These are phyloP conservation scores for Fistulinella prunicolor DNA, from an alignment of 768 basidiomycete species.

Conservation along the genomic window DNA sequence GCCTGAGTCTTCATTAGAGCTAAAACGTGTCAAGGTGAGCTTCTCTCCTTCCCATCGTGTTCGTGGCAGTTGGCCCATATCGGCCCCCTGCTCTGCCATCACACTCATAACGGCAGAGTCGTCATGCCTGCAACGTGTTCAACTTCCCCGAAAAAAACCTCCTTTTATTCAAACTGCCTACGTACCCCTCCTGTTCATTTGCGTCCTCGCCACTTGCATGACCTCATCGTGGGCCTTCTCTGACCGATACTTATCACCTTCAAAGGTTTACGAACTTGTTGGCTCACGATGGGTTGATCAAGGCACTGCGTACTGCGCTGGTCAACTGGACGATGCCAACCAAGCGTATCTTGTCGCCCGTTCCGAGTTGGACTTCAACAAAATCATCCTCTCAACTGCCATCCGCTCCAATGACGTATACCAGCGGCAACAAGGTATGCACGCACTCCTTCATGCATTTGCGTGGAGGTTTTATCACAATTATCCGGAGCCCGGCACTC, in stretches of 20 bases:
- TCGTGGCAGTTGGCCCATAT: conserved; percentile 13
- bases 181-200: conserved; percentile 20
- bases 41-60: conserved; percentile 18
- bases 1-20: conserved; percentile 64
- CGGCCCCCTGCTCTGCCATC: conserved; percentile 18
- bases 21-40: conserved; percentile 83
- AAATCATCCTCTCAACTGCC: conserved; percentile 74
- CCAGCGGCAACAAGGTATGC: conserved; percentile 80
- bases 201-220: conserved; percentile 25
- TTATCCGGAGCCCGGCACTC: conserved; percentile 13
- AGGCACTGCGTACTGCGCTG: conserved; percentile 95
- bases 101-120: conserved; percentile 18
- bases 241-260: conserved; percentile 28
- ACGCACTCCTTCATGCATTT: conserved; percentile 3
- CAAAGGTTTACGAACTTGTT: conserved; percentile 90
- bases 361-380: conserved; percentile 67
- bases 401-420: conserved; percentile 84
- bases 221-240: conserved; percentile 30
- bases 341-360: conserved; percentile 85
- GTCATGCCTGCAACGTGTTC: conserved; percentile 27
- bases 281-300: conserved; percentile 92
- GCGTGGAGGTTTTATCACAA: not conserved
- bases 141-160: conserved; percentile 8
- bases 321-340: conserved; percentile 74
- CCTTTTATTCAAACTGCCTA: conserved; percentile 16